Percentiles rank a stretch among this genome's conserved stretches.
Evolutionary conservation across 495 filamentous ascomycete genomes (phyloP).

Genomic region (Daldinia grandis): DNA sequence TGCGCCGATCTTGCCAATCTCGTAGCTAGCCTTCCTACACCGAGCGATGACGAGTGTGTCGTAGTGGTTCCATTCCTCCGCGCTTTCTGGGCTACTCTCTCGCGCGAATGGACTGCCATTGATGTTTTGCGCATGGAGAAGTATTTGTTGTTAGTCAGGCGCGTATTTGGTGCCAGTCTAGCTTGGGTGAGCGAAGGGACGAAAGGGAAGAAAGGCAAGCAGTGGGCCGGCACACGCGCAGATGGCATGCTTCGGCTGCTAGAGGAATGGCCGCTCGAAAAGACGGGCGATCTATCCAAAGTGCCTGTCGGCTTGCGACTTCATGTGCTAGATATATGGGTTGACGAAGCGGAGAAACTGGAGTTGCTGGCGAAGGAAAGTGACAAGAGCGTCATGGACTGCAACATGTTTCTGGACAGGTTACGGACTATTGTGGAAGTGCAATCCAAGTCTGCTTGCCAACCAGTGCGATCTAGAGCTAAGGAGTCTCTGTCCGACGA

Average conservation of each 20-base stretch:
- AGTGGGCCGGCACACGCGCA: constrained; percentile 30
- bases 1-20: constrained; percentile 79
- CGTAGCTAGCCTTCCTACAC: constrained; percentile 67
- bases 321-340: constrained; percentile 90
- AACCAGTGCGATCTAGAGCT: constrained; percentile 74
- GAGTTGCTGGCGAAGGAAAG: constrained; percentile 60
- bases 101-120: constrained; percentile 79
- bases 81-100: constrained; percentile 92
- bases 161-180: constrained; percentile 75
- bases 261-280: constrained; percentile 55
- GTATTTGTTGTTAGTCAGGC: constrained; percentile 84
- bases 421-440: constrained; percentile 51
- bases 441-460: constrained; percentile 65
- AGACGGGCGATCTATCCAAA: constrained; percentile 48
- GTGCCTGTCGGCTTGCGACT: constrained; percentile 84
- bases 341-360: constrained; percentile 82
- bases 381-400: constrained; percentile 56
- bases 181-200: constrained; percentile 58
- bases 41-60: constrained; percentile 47
- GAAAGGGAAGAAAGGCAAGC: constrained; percentile 26
- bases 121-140: constrained; percentile 92
- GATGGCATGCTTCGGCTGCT: constrained; percentile 53
- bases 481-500: constrained; percentile 79
- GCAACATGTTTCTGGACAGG: constrained; percentile 47
- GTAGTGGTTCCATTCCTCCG: constrained; percentile 70